Evolutionary conservation across 768 basidiomycete species (phyloP), one percentile per base, ranked within the genome.

Genomic region (Amylocystis lapponica): DNA sequence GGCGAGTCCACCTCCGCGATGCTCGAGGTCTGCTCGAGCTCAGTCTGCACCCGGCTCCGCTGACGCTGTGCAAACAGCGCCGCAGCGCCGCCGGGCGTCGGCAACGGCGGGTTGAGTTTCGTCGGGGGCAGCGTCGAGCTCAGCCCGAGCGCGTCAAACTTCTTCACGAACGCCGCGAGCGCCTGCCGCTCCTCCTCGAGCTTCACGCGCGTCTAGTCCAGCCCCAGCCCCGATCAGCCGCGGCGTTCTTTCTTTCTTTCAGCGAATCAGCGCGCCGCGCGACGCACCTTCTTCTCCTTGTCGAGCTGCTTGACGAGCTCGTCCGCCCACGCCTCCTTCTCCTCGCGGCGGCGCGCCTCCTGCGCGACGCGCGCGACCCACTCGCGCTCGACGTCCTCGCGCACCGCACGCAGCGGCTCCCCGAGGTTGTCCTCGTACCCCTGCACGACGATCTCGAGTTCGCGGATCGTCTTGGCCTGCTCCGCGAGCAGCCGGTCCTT

Each of bases 141-240:
- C 8, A 63, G 59, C 0, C 83, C 83, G 21, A 86, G 62, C 10
- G 86, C 72, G 62, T 92, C 89, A 54, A 91, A 88, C 59, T 85
- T 87, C 60, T 70, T 72, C 34, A 92, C 89, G 53, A 92, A 92
- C 5, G 86, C 75, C 3, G 84, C 77, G 30, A 92, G 69, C 8
- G 86, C 88, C 19, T 79, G 70, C 27, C 87, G 75, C 63, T 91
- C 87, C 33, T 82, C 82, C 58, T 91, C 87, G 39, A 90, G 62
- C 51, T 80, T 81, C 26, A 66, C 58, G 38, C 85, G 68, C 46
- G 67, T 55, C 82, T 84, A 49, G 2, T 4, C 10, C n/a, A 19
- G 27, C 27, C 10, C n/a, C n/a, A n/a, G n/a, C n/a, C n/a, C n/a
- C n/a, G n/a, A n/a, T n/a, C n/a, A n/a, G n/a, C n/a, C n/a, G n/a